A percentile compares a stretch with the other conserved stretches of the same genome.
These are phyloP conservation scores for Fusarium proliferatum DNA, from an alignment of 2,329 filamentous ascomycete genomes.

Conservation along the genomic window DNA sequence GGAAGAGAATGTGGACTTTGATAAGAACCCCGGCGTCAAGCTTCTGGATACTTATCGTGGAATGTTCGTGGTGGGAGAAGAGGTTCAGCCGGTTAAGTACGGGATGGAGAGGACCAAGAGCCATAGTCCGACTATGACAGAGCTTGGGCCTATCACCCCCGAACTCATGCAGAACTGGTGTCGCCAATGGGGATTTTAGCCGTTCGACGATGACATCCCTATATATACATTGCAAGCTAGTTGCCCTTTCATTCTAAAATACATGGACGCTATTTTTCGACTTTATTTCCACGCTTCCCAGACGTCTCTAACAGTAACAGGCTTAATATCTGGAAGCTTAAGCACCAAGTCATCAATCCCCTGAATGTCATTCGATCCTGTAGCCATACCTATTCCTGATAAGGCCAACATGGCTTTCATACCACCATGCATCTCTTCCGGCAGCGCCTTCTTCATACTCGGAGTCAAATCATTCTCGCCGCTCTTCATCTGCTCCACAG, in stretches of 20 bases:
- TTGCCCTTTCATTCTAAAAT: rapidly evolving
- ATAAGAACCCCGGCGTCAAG: not conserved
- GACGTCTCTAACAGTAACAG: not conserved
- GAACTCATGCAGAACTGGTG: slow-evolving; percentile 8
- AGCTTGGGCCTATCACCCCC: not conserved
- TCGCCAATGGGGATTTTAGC: slow-evolving; percentile 3
- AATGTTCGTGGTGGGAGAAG: not conserved
- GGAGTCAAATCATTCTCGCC: not conserved
- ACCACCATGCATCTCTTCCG: not conserved
- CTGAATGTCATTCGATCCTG: not conserved
- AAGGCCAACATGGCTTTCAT: not conserved
- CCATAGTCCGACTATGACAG: not conserved
- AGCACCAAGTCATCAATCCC: not conserved
- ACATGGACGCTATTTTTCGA: rapidly evolving
- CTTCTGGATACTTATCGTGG: not conserved
- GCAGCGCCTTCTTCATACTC: not conserved
- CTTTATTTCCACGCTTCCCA: not conserved
- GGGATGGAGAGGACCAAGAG: not conserved
- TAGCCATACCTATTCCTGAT: not conserved
- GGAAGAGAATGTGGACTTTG: not conserved
- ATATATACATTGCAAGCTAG: not conserved
- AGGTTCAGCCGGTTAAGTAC: not conserved
- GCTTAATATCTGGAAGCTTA: not conserved
- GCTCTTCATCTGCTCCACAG: not conserved
- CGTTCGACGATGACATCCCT: rapidly evolving